phyloP scores from a whole-genome alignment of 2,329 filamentous ascomycete species.

The Fonsecaea erecta region DNA sequence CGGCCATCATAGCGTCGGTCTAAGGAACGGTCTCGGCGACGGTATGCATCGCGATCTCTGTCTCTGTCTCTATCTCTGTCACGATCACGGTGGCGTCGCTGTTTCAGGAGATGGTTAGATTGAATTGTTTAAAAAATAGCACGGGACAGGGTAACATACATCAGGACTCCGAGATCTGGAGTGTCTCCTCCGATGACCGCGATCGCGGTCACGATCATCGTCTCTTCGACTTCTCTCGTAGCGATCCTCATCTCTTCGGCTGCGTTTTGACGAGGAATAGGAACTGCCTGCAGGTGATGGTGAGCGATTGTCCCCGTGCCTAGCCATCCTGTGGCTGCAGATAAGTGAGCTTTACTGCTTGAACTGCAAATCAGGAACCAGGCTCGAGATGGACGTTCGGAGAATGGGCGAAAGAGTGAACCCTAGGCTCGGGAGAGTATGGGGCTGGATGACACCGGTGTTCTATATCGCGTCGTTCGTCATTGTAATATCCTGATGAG shows the following conservation, averaged over 20 bases:
- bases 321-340: constrained; percentile 56
- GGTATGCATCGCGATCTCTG: constrained; percentile 63
- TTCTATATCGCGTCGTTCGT: not conserved
- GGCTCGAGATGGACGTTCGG: constrained; percentile 19
- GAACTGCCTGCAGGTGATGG: constrained; percentile 91
- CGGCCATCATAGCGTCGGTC: constrained; percentile 58
- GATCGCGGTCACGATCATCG: constrained; percentile 54
- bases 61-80: constrained; percentile 55
- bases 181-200: constrained; percentile 49
- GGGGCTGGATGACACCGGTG: not conserved
- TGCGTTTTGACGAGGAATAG: constrained; percentile 71
- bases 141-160: constrained; percentile 42
- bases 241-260: constrained; percentile 59
- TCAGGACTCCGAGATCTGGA: constrained; percentile 50
- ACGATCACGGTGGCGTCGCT: constrained; percentile 38
- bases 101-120: constrained; percentile 20
- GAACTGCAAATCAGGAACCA: constrained; percentile 33
- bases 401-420: not conserved
- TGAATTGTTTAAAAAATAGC: not conserved
- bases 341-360: constrained; percentile 55
- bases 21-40: constrained; percentile 72
- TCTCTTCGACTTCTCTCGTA: constrained; percentile 58
- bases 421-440: not conserved
- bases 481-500: not conserved
- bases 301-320: constrained; percentile 73